Base-by-base conservation (phyloP, 2,329 filamentous ascomycete genomes). In the Beauveria rudraprayagi region DNA sequence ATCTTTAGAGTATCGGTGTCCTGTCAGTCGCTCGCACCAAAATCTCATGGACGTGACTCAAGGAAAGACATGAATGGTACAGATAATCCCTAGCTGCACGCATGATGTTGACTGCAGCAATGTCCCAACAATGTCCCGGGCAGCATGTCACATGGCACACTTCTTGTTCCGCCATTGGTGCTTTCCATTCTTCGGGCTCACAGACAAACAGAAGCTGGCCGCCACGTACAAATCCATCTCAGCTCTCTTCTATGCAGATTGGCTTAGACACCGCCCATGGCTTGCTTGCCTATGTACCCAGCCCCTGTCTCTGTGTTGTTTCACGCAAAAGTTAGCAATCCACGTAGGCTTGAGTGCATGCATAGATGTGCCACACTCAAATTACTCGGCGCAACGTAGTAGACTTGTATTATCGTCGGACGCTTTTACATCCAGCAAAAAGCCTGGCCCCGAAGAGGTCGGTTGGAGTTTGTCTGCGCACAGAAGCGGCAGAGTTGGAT, bases 141-240 rank as follows among this genome's bases (percentile, higher is more conserved):
- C 26, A 16, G 34, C 19, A 17, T 28, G 28, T n/a, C 56, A 59
- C 56, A 59, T 59, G 56, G 56, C 40, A 48, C 56, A 40, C 11
- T 8, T 34, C 47, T 40, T 30, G 47, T 44, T 59, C 56, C 46
- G 37, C 26, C 24, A 59, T 59, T 59, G 56, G 56, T 37, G 56
- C 22, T 11, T 30, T 7, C 30, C 5, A 2, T 40, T 43, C n/a
- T n/a, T 7, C 43, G 22, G 14, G 16, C 37, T 47, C 5, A 17
- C 10, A n/a, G n/a, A 37, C 37, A 9, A 26, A 9, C 4, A 22
- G 34, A 56, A 56, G 8, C 46, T 56, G 24, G 43, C 43, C 28
- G n/a, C n/a, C 46, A 30, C 28, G 19, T 28, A 24, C 48, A n/a
- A 16, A 24, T 53, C 19, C 10, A 47, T 16, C 10, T 26, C 14